Conservation (phyloP, 768 basidiomycete species). For the Daedaleopsis nitida region DNA sequence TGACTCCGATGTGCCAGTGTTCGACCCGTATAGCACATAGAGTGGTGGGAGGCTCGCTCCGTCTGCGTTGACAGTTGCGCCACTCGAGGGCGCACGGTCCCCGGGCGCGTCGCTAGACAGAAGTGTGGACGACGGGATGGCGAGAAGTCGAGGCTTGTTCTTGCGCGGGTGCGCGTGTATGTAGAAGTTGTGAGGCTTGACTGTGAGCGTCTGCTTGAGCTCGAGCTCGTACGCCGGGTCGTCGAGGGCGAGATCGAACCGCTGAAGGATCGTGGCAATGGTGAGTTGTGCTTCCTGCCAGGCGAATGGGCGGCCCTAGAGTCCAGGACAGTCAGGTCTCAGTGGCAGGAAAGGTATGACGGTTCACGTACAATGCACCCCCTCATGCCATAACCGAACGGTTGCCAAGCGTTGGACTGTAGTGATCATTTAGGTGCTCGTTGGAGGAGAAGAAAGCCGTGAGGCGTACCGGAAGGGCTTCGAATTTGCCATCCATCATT, state of each 20-base stretch:
- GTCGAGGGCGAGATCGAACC: conserved; percentile 45
- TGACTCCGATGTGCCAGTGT: conserved; percentile 49
- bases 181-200: conserved; percentile 46
- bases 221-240: conserved; percentile 46
- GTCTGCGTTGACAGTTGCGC: not conserved
- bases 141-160: conserved; percentile 21
- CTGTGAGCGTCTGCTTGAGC: conserved; percentile 47
- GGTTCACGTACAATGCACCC: conserved; percentile 25
- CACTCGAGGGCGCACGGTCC: not conserved
- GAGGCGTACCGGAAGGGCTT: conserved; percentile 40
- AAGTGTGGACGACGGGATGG: conserved; percentile 14
- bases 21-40: conserved; percentile 46
- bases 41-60: conserved; percentile 28
- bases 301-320: conserved; percentile 44
- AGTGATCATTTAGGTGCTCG: not conserved
- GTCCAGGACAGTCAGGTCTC: not conserved
- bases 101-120: not conserved
- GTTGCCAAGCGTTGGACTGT: conserved; percentile 46
- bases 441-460: not conserved
- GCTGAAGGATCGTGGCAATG: conserved; percentile 45
- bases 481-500: conserved; percentile 52
- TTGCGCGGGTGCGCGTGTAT: conserved; percentile 42
- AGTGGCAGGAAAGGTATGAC: not conserved
- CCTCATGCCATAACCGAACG: conserved; percentile 33
- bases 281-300: conserved; percentile 49